Base-by-base conservation (phyloP, 768 basidiomycete genomes). In the Piloderma croceum region DNA sequence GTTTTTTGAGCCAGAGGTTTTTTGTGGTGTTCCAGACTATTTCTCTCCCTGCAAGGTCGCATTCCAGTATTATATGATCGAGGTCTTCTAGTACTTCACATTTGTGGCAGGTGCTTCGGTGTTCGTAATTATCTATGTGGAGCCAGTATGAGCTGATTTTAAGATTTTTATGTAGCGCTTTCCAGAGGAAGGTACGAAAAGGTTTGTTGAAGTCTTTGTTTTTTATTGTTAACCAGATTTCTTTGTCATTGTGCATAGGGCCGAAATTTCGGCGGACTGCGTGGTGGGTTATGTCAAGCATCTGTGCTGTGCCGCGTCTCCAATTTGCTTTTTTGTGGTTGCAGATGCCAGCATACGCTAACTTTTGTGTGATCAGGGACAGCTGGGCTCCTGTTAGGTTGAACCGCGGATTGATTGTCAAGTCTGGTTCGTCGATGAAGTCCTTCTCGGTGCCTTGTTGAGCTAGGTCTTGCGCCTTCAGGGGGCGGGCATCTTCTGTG, bases 61-160 rank as follows among this genome's bases (percentile, higher is more conserved):
- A 65, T 20, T 60, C 41, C 0, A 38, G 44, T 1, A 64, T 45
- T 5, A 63, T 62, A 34, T 66, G 62, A 5, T 55, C 50, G 44
- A 65, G 49, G 7, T 52, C 25, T 36, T 64, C 64, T 11, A 9
- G 39, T 1, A 20, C 40, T 0, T 25, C 20, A 23, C 58, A 58
- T 1, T 36, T 24, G 0, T 9, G 20, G 43, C 61, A 63, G 4
- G 0, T 11, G 18, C 41, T 40, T 25, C 43, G 23, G 0, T 32
- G 4, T 36, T 51, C 44, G n/a, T 12, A 47, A 13, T 27, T 47
- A 6, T 36, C 39, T 11, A 56, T 53, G 0, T 48, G 41, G 2
- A 18, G 5, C 62, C 59, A 66, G 47, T 48, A 61, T 2, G 31
- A 13, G 0, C 63, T 59, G 0, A 52, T 20, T 23, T 49, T 51